Percentiles rank a stretch among this genome's conserved stretches.
Conservation (phyloP, 305 asterid species). For the Lippia alba region DNA sequence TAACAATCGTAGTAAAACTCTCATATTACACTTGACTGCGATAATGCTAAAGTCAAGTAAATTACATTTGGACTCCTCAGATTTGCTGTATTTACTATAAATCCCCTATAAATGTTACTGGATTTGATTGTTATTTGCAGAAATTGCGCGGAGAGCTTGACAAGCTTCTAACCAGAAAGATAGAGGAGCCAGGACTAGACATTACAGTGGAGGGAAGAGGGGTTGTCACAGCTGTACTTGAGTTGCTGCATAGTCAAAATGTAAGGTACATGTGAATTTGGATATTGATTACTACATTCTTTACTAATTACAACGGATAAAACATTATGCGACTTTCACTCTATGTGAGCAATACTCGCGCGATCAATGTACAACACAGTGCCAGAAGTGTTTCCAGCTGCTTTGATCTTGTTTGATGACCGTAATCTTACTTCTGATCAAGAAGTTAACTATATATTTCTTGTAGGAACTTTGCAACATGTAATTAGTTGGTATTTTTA, state of each 20-base stretch:
- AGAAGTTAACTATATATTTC: neutral
- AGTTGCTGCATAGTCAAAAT: slow-evolving; percentile 77
- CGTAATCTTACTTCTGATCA: neutral
- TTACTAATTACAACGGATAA: neutral
- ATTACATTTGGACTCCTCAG: no score
- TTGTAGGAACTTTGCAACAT: no score
- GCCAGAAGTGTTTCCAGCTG: neutral
- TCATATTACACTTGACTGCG: no score
- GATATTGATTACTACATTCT: neutral
- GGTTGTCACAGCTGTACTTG: slow-evolving; percentile 81
- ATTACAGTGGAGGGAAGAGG: slow-evolving; percentile 72
- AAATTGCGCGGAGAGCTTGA: slow-evolving; percentile 88
- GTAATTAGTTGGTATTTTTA: no score
- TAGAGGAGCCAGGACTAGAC: slow-evolving; percentile 79
- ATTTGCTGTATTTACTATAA: no score
- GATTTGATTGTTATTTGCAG: slow-evolving; percentile 45
- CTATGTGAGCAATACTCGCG: neutral
- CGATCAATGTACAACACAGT: neutral
- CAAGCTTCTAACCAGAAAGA: slow-evolving; percentile 79
- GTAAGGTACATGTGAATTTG: slow-evolving; percentile 44
- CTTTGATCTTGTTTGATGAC: neutral
- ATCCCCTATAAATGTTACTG: no score
- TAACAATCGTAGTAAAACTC: no score
- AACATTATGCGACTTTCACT: neutral
- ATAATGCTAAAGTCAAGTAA: no score